Evolutionary conservation across 148 eudicot genomes (phyloP).

Genomic region (Silene conica): DNA sequence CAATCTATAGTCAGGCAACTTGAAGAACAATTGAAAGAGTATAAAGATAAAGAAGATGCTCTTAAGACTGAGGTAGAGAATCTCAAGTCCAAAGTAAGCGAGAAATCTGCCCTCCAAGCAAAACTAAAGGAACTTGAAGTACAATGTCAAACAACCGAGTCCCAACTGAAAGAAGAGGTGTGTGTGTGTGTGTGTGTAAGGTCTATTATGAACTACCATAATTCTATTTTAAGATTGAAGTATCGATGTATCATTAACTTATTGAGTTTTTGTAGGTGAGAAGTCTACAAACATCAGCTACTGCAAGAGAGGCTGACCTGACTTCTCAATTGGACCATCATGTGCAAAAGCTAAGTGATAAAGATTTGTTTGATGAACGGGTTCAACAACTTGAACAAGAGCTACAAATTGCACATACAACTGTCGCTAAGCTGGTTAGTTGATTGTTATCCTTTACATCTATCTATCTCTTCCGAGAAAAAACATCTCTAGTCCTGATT

Average conservation of each 20-base stretch:
- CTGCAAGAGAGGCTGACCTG: slow-evolving; percentile 38
- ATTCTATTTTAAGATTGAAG: background rate
- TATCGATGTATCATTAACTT: background rate
- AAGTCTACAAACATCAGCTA: slow-evolving; percentile 29
- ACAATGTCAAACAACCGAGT: slow-evolving; percentile 40
- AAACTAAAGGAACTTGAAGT: slow-evolving; percentile 57
- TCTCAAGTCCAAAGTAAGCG: slow-evolving; percentile 37
- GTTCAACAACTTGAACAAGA: slow-evolving; percentile 39
- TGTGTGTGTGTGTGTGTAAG: too few relatives aligned
- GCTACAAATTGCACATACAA: slow-evolving; percentile 28
- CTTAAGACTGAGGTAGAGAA: slow-evolving; percentile 42
- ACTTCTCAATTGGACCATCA: slow-evolving; percentile 33
- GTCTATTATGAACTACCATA: background rate
- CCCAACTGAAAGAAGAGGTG: slow-evolving; percentile 51
- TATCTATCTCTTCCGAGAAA: background rate
- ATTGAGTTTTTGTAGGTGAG: slow-evolving; percentile 23
- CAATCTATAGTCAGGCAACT: slow-evolving; percentile 38
- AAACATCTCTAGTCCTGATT: background rate
- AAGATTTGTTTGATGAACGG: slow-evolving; percentile 24
- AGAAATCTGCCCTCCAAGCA: slow-evolving; percentile 40
- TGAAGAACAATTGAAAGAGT: slow-evolving; percentile 53
- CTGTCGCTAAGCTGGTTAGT: slow-evolving; percentile 37
- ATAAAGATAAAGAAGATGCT: slow-evolving; percentile 34
- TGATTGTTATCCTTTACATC: background rate
- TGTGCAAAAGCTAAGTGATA: slow-evolving; percentile 32